Base-by-base conservation (phyloP, 1,284 basidiomycete species). In the Ustilago crameri region DNA sequence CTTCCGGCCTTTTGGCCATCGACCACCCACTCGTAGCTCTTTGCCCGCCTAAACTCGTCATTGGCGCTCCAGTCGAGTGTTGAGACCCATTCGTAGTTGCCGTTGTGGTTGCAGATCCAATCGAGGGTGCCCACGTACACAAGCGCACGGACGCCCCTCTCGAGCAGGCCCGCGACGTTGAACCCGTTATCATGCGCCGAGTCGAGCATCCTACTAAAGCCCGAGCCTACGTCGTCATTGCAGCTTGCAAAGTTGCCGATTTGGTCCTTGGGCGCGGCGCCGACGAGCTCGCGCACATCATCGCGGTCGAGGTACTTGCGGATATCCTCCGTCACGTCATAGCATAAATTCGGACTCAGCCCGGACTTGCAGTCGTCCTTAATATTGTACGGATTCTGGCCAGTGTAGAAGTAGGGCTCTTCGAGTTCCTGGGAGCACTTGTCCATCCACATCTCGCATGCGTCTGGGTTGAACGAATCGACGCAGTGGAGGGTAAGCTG, bases 101-200 rank as follows among this genome's bases (percentile, higher is more conserved):
- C 69, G 27, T 76, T 51, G 30, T 61, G 70, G 62, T 80, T 81
- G 64, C 79, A 83, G 50, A 77, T 81, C 78, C 80, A 82, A 59
- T 83, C 81, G 20, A 77, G 51, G 23, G 76, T 78, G 3, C 91
- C 90, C 5, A 89, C 89, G 70, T 91, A 91, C 62, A 92, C 89
- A 49, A 93, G 85, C 24, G 92, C 85, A 20, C 88, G 86, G 38
- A 93, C 83, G 5, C 89, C 90, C 27, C 91, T 87, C 78, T 93
- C 91, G 20, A 93, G 87, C 32, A 94, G 86, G 2, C 86, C 88
- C 1, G 87, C 86, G 55, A 93, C 86, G 77, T 93, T 89, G 82
- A 43, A 58, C 0, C 56, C 62, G 37, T 74, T 80, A 24, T 76
- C 70, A 17, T 75, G 62, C 0, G 53, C 24, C 18, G 27, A 34